phyloP scores from a whole-genome alignment of 371 early-diverging fungal genomes.

The Thermomucor indicae-seudaticae region DNA sequence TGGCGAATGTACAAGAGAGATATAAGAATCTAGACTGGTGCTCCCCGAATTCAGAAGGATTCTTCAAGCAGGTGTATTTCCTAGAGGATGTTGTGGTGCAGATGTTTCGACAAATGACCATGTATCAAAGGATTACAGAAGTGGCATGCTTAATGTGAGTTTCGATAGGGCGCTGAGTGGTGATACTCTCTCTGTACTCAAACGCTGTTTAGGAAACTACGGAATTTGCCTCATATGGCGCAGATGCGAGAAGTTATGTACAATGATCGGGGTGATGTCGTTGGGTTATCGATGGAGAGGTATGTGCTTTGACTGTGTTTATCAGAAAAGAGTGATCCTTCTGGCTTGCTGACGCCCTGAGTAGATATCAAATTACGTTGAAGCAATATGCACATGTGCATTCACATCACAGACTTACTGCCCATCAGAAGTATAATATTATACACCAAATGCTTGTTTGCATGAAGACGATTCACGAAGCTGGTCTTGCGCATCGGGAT shows the following conservation, averaged over 20 bases:
- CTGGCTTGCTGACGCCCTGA: neutral
- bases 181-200: no score
- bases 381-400: conserved; percentile 59
- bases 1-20: conserved; percentile 26
- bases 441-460: conserved; percentile 60
- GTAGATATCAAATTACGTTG: conserved; percentile 48
- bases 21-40: conserved; percentile 35
- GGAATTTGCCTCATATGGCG: conserved; percentile 42
- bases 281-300: conserved; percentile 45
- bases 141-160: conserved; percentile 49
- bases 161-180: no score
- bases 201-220: conserved; percentile 41
- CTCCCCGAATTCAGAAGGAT: conserved; percentile 45
- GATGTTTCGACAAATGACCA: conserved; percentile 48
- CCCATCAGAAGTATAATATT: conserved; percentile 56
- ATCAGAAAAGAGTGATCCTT: conserved; percentile 4
- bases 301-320: no score
- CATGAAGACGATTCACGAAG: conserved; percentile 54
- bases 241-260: conserved; percentile 41
- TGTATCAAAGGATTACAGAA: conserved; percentile 51
- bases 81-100: conserved; percentile 42
- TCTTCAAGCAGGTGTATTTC: conserved; percentile 48
- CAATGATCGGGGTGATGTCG: conserved; percentile 43
- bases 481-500: conserved; percentile 64
- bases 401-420: conserved; percentile 50